Evolutionary conservation across 1,284 basidiomycete genomes (phyloP).

Genomic region (Laetiporus sulphureus): DNA sequence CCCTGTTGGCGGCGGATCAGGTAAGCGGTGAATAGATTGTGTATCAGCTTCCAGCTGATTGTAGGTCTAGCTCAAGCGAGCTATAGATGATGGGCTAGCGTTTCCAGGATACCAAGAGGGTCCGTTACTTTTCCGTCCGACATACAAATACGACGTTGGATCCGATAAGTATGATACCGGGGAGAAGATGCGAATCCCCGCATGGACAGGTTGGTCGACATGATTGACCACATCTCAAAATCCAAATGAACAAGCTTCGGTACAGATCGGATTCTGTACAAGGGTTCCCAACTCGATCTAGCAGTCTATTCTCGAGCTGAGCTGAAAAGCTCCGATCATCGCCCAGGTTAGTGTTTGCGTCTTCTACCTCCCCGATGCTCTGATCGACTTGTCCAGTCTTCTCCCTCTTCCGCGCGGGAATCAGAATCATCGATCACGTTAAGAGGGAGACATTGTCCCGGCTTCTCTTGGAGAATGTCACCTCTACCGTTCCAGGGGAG

Average conservation of each 20-base stretch:
- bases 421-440: constrained; percentile 72
- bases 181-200: constrained; percentile 94
- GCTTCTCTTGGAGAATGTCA: constrained; percentile 58
- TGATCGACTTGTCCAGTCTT: constrained; percentile 51
- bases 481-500: constrained; percentile 54
- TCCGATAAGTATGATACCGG: constrained; percentile 91
- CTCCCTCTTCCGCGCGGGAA: constrained; percentile 72
- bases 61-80: constrained; percentile 52
- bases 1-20: constrained; percentile 81
- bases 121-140: constrained; percentile 81
- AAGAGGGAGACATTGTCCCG: constrained; percentile 70
- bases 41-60: constrained; percentile 6
- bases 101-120: constrained; percentile 89
- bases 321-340: constrained; percentile 87
- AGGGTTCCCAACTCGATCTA: constrained; percentile 62
- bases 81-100: constrained; percentile 62
- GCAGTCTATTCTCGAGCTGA: constrained; percentile 71
- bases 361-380: no score
- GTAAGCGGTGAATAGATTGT: constrained; percentile 30
- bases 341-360: constrained; percentile 64
- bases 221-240: not conserved
- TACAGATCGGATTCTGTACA: constrained; percentile 86
- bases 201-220: constrained; percentile 80
- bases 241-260: not conserved
- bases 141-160: constrained; percentile 82